phyloP scores from a whole-genome alignment of 2,329 filamentous ascomycete species.

The Westerdykella sp. region DNA sequence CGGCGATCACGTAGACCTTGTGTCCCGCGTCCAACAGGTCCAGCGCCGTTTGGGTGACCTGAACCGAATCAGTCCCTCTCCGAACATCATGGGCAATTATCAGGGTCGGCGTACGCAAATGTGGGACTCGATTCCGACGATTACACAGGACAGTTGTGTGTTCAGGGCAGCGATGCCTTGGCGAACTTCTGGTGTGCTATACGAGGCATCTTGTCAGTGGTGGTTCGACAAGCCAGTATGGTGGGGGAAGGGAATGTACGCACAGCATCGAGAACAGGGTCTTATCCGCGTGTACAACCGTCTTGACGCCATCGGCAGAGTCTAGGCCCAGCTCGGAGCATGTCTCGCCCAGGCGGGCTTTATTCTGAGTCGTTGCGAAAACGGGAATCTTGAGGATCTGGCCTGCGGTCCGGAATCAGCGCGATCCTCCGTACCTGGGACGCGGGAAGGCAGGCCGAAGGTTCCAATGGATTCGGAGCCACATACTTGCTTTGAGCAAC shows the following conservation, averaged over 20 bases:
- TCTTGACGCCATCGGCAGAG: slow-evolving; percentile 45
- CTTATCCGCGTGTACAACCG: slow-evolving; percentile 67
- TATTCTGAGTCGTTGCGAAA: slow-evolving; percentile 80
- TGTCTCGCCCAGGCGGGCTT: slow-evolving; percentile 69
- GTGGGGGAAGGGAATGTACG: slow-evolving; percentile 1
- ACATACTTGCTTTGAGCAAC: slow-evolving; percentile 45
- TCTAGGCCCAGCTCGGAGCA: slow-evolving; percentile 62
- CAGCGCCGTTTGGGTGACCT: slow-evolving; percentile 46
- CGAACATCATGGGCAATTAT: neutral
- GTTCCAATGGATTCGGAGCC: slow-evolving; percentile 2
- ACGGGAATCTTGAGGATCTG: slow-evolving; percentile 67
- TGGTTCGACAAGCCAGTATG: neutral
- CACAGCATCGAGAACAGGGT: slow-evolving; percentile 79
- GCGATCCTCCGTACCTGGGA: neutral
- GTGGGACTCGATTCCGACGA: slow-evolving; percentile 89
- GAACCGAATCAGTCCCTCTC: neutral
- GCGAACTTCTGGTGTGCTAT: slow-evolving; percentile 57
- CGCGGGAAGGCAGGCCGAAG: slow-evolving; percentile 47
- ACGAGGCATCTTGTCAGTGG: slow-evolving; percentile 1
- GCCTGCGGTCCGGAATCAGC: slow-evolving; percentile 20
- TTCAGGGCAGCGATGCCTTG: slow-evolving; percentile 37
- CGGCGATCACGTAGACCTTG: slow-evolving; percentile 77
- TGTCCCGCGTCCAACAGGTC: slow-evolving; percentile 72
- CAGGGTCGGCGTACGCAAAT: slow-evolving; percentile 68
- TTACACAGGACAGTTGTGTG: slow-evolving; percentile 48